Base-by-base conservation (phyloP, 352 stramenopile genomes). In the Pythium brassicae region DNA sequence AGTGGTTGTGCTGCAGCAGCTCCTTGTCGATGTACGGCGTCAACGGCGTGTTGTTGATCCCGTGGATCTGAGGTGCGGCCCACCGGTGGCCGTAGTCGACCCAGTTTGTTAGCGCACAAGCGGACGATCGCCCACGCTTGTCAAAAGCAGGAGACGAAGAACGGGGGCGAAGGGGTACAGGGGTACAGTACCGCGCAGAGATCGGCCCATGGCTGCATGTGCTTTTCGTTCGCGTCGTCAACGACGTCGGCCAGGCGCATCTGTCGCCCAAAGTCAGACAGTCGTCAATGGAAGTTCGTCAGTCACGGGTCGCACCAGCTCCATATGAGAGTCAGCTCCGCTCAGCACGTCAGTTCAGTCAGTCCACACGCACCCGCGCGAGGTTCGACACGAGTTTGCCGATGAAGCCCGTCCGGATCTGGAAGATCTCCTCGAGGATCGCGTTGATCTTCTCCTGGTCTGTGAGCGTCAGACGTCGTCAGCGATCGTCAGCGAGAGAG, bases 11-110 rank as follows among this genome's bases (percentile, higher is more conserved):
- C 59, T 86, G 74, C 50, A 94, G 62, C 62, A 94, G 59, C 63
- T 94, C 85, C 68, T 91, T 92, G 68, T 94, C 85, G 52, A 94
- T 92, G 76, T 93, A 94, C 26, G 85, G 85, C 50, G 81, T 90
- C 57, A 93, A 62, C 29, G 85, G 85, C 53, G 85, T 92, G 72
- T 92, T 93, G 60, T 67, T 81, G 68, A 95, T 90, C 26, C 65
- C 72, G 53, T 92, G 63, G 14, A 37, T 37, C 32, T 37, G 32
- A 11, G 32, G 32, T n/a, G n/a, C 32, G 32, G 32, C 32, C 32
- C 32, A 37, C 32, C n/a, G n/a, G n/a, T n/a, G n/a, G n/a, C n/a
- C n/a, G n/a, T n/a, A n/a, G n/a, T n/a, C n/a, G n/a, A n/a, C n/a
- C n/a, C n/a, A n/a, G n/a, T n/a, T 59, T 85, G 67, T 78, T 92